phyloP scores from a whole-genome alignment of 2,329 filamentous ascomycete genomes.

The Exophiala sideris region DNA sequence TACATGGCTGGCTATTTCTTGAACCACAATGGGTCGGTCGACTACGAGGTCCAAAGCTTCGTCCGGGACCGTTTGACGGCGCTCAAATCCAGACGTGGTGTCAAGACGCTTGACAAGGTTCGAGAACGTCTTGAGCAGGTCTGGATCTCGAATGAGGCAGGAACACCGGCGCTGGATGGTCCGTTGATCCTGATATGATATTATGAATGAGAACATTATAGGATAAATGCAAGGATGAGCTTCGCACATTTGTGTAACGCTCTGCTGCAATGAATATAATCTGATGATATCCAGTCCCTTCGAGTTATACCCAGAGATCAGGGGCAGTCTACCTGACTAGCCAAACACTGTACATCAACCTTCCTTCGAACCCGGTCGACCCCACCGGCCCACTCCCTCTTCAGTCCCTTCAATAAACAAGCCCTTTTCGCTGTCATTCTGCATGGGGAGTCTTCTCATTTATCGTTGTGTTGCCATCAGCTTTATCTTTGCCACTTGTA shows the following conservation, averaged over 20 bases:
- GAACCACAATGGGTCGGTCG: neutral
- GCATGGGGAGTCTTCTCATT: neutral
- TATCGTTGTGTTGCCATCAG: neutral
- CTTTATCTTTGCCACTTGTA: neutral
- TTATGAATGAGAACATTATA: neutral
- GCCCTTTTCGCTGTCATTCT: neutral
- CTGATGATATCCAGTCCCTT: too few relatives aligned
- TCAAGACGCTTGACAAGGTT: conserved; percentile 5
- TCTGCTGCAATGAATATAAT: too few relatives aligned
- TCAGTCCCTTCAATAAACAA: neutral
- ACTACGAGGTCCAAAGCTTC: neutral
- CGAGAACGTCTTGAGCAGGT: conserved; percentile 8
- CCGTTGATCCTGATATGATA: conserved; percentile 7
- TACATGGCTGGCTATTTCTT: conserved; percentile 11
- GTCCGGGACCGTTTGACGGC: conserved; percentile 2
- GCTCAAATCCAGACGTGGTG: conserved; percentile 1
- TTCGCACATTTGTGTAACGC: too few relatives aligned
- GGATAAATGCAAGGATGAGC: neutral
- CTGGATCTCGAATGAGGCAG: neutral
- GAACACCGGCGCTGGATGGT: neutral
- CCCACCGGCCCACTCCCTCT: too few relatives aligned
- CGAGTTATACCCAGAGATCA: too few relatives aligned
- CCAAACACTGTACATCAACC: too few relatives aligned
- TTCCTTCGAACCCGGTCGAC: too few relatives aligned
- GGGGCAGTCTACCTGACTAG: too few relatives aligned